phyloP scores from a whole-genome alignment of 176 grass and related monocot genomes.

The Neostapfia colusana region DNA sequence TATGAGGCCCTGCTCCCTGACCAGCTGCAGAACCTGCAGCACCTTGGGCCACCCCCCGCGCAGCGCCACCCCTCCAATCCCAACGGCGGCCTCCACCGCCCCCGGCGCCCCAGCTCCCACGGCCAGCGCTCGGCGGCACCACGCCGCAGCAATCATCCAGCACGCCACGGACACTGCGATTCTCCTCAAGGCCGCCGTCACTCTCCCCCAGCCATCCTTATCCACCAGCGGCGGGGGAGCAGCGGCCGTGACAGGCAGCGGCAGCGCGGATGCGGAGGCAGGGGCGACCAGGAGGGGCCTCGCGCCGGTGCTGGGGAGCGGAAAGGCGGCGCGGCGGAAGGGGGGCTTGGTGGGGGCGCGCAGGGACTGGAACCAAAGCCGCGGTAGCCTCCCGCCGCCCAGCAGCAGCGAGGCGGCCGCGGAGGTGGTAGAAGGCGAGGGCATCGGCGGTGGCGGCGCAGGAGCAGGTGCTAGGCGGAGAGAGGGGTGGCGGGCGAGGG shows the following conservation, averaged over 20 bases:
- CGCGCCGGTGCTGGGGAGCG: background rate
- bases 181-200: slow-evolving; percentile 19
- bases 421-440: slow-evolving; percentile 16
- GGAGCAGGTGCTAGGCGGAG: slow-evolving; percentile 5
- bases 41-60: slow-evolving; percentile 59
- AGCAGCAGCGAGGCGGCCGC: slow-evolving; percentile 35
- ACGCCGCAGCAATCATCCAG: slow-evolving; percentile 32
- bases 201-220: background rate
- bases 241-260: slow-evolving; percentile 1
- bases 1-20: slow-evolving; percentile 78
- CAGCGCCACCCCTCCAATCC: slow-evolving; percentile 42
- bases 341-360: slow-evolving; percentile 45
- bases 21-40: slow-evolving; percentile 60
- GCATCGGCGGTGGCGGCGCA: slow-evolving; percentile 13
- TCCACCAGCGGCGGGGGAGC: slow-evolving; percentile 19
- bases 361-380: slow-evolving; percentile 43
- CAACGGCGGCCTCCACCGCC: slow-evolving; percentile 34
- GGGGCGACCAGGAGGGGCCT: slow-evolving; percentile 22
- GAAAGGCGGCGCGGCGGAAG: slow-evolving; percentile 18
- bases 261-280: slow-evolving; percentile 15
- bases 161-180: slow-evolving; percentile 31
- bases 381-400: slow-evolving; percentile 42
- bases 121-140: slow-evolving; percentile 37
- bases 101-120: slow-evolving; percentile 36
- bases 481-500: slow-evolving; percentile 1